These are phyloP conservation scores for Withania somnifera DNA, from an alignment of 305 asterid species.

Conservation along the genomic window DNA sequence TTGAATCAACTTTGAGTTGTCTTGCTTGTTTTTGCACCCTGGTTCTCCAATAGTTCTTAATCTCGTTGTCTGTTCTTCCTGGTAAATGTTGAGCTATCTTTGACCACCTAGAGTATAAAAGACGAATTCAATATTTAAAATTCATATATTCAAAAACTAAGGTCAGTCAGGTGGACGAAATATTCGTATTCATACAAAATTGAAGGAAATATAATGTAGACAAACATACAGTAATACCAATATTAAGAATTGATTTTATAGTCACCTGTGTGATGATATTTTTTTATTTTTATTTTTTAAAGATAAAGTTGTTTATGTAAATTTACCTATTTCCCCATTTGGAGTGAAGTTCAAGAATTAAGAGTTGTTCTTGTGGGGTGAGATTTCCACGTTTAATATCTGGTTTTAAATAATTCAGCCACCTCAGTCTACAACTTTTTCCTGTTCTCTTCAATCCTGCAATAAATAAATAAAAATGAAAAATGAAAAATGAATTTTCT, in stretches of 20 bases:
- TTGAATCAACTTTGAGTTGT: slow-evolving; percentile 68
- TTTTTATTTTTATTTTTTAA: no score
- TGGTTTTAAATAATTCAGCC: slow-evolving; percentile 87
- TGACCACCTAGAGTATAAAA: slow-evolving; percentile 53
- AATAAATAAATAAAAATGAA: background rate
- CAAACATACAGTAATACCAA: background rate
- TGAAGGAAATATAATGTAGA: background rate
- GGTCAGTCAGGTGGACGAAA: background rate
- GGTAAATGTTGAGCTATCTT: slow-evolving; percentile 79
- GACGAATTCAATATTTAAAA: background rate
- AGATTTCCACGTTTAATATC: slow-evolving; percentile 76
- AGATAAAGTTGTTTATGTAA: background rate
- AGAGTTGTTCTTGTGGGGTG: slow-evolving; percentile 66
- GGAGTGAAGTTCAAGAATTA: slow-evolving; percentile 90
- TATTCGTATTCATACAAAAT: background rate
- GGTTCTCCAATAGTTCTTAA: slow-evolving; percentile 93
- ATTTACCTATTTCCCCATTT: slow-evolving; percentile 82
- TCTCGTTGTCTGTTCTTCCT: slow-evolving; percentile 89
- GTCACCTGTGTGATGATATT: background rate
- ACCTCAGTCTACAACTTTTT: slow-evolving; percentile 85
- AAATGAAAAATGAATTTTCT: background rate
- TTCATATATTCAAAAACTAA: no score
- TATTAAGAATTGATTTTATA: background rate
- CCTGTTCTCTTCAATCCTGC: slow-evolving; percentile 88
- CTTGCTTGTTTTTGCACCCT: slow-evolving; percentile 93